A percentile compares a stretch with the other conserved stretches of the same genome.
These are phyloP conservation scores for Aspergillus sp. DNA, from an alignment of 2,329 filamentous ascomycete species.

Conservation along the genomic window DNA sequence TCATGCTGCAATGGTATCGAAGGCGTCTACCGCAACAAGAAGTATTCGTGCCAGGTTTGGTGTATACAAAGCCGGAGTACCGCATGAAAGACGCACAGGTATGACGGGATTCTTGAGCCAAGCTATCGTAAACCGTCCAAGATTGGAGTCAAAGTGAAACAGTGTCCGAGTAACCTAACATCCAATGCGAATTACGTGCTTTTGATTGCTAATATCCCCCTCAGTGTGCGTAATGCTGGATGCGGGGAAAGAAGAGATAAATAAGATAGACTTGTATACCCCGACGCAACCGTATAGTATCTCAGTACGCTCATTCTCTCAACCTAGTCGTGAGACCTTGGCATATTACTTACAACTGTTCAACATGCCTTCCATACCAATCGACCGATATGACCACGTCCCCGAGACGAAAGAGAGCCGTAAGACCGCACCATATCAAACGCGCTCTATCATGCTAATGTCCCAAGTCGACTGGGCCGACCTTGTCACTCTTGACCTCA, in stretches of 20 bases:
- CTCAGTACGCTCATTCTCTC: no score
- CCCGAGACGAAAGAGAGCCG: conserved; percentile 48
- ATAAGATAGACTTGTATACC: background rate
- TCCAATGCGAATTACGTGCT: conserved; percentile 17
- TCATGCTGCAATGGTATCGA: no score
- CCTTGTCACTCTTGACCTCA: conserved; percentile 57
- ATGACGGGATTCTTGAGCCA: no score
- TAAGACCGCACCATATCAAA: conserved; percentile 7
- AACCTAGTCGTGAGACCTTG: no score
- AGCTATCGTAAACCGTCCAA: no score
- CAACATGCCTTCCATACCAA: conserved; percentile 26
- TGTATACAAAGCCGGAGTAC: no score
- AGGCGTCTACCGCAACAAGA: no score
- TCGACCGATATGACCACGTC: conserved; percentile 46
- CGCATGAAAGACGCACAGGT: no score
- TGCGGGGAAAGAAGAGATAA: background rate
- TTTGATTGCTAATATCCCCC: background rate
- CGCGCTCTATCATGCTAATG: conserved; percentile 13
- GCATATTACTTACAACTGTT: no score
- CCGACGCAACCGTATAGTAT: background rate
- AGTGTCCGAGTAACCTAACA: no score
- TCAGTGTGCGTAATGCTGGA: background rate
- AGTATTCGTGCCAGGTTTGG: no score
- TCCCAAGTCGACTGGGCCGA: conserved; percentile 51
- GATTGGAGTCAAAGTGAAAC: no score